A percentile compares a stretch with the other conserved stretches of the same genome.
These are phyloP conservation scores for Choanephora cucurbitarum DNA, from an alignment of 371 early-diverging fungal genomes.

Conservation along the genomic window DNA sequence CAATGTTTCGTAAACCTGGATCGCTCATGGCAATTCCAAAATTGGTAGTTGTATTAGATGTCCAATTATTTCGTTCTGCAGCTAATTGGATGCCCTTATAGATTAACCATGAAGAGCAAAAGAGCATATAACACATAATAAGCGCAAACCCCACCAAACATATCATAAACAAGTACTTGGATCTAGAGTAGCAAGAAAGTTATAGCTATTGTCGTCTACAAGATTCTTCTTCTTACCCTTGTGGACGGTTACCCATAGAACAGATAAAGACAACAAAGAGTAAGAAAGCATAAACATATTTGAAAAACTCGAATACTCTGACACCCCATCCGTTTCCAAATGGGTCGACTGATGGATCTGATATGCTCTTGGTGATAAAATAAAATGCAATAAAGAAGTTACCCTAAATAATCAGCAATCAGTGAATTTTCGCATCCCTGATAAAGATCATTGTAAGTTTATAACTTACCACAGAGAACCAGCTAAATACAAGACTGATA, in stretches of 20 bases:
- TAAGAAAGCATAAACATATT: slow-evolving; percentile 65
- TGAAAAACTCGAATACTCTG: slow-evolving; percentile 50
- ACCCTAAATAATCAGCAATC: no score
- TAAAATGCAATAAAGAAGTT: slow-evolving; percentile 82
- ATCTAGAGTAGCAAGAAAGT: slow-evolving; percentile 20
- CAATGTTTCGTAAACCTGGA: slow-evolving; percentile 58
- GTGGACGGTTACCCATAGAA: slow-evolving; percentile 85
- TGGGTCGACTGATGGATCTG: slow-evolving; percentile 42
- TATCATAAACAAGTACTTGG: slow-evolving; percentile 42
- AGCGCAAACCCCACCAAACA: slow-evolving; percentile 39
- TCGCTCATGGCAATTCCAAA: slow-evolving; percentile 30
- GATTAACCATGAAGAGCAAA: slow-evolving; percentile 51
- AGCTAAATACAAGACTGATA: slow-evolving; percentile 72
- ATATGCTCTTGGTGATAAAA: slow-evolving; percentile 62
- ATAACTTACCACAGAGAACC: slow-evolving; percentile 74
- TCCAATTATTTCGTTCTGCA: slow-evolving; percentile 26
- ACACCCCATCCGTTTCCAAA: slow-evolving; percentile 57
- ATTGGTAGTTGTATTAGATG: slow-evolving; percentile 32
- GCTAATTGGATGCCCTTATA: slow-evolving; percentile 50
- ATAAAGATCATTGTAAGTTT: no score
- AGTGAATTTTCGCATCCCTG: no score
- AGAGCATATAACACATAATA: slow-evolving; percentile 52
- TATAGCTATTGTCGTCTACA: not conserved
- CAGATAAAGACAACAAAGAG: slow-evolving; percentile 72
- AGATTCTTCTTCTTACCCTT: slow-evolving; percentile 59